These are phyloP conservation scores for Melampsora americana DNA, from an alignment of 1,284 basidiomycete species.

Conservation along the genomic window DNA sequence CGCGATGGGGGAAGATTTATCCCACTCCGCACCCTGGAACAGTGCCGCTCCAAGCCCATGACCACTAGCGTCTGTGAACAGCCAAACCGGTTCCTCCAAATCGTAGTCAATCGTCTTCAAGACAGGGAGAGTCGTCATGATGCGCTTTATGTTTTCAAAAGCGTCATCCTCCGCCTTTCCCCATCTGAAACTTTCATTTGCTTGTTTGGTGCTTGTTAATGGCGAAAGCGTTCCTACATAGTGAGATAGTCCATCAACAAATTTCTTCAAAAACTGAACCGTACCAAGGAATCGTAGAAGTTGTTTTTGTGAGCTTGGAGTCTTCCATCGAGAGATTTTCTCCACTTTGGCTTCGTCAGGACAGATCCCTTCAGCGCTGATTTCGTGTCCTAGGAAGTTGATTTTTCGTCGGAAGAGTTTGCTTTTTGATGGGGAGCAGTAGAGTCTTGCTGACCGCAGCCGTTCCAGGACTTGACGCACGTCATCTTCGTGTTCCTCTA, in stretches of 20 bases:
- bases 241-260: background rate
- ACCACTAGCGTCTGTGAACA: slow-evolving; percentile 43
- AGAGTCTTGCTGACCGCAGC: background rate
- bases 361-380: background rate
- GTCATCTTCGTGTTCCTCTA: slow-evolving; percentile 54
- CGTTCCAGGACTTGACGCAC: background rate
- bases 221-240: background rate
- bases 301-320: background rate
- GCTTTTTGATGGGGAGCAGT: slow-evolving; percentile 52
- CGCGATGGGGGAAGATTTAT: slow-evolving; percentile 32
- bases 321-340: background rate
- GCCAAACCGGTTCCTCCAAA: slow-evolving; percentile 45
- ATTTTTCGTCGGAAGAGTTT: background rate
- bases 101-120: slow-evolving; percentile 52
- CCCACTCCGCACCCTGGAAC: slow-evolving; percentile 33
- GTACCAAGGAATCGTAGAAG: background rate
- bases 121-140: slow-evolving; percentile 51
- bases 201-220: background rate
- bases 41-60: slow-evolving; percentile 31
- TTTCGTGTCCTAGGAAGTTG: slow-evolving; percentile 5
- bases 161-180: slow-evolving; percentile 9
- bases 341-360: slow-evolving; percentile 5
- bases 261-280: slow-evolving; percentile 9
- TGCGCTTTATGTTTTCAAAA: slow-evolving; percentile 56
- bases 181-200: slow-evolving; percentile 18